Evolutionary conservation across 1,284 basidiomycete genomes (phyloP), one percentile per base, ranked within the genome.

Genomic region (Amylostereum chailletii): DNA sequence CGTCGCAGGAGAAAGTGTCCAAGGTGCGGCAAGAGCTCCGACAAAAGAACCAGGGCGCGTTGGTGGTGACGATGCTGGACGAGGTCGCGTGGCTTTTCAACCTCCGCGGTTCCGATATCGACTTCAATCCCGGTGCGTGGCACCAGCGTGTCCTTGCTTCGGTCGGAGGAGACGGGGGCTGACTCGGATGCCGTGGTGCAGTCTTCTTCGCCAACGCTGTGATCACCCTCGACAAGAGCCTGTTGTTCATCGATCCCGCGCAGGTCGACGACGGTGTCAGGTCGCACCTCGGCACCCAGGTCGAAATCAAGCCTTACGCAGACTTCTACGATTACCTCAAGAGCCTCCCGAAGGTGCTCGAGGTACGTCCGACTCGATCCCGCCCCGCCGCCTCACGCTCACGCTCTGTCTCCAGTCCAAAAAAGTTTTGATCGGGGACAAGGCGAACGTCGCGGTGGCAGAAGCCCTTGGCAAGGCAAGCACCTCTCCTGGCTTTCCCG

Each of bases 11-110:
- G 29, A 96, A 96, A 64, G 69, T 96, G 39, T 64, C 65, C n/a
- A 67, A 70, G 32, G 64, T 93, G 1, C 74, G 90, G 26, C 75
- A 80, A 51, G 80, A 86, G 54, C 60, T 94, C 47, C 60, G 60
- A 49, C 83, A 83, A 69, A 77, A 80, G 56, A 79, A 86, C 10
- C 75, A 76, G 1, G 75, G 77, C 34, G 86, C 85, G 1, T 68
- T 88, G 38, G 82, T 94, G 3, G 76, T 95, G 6, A 86, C 75
- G 27, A 81, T 85, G 71, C 77, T 97, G 5, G 93, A 95, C 63
- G 93, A 95, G 62, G 80, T 92, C 42, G 91, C 90, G 0, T 94
- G 95, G 95, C 64, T 96, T 32, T 92, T 97, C 70, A 98, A 98
- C 67, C 72, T 99, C 41, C 83, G 95, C 53, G 94, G 94, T 1